Evolutionary conservation across 192 early-diverging fungal species (phyloP).

Genomic region (Gaertneriomyces sp.): DNA sequence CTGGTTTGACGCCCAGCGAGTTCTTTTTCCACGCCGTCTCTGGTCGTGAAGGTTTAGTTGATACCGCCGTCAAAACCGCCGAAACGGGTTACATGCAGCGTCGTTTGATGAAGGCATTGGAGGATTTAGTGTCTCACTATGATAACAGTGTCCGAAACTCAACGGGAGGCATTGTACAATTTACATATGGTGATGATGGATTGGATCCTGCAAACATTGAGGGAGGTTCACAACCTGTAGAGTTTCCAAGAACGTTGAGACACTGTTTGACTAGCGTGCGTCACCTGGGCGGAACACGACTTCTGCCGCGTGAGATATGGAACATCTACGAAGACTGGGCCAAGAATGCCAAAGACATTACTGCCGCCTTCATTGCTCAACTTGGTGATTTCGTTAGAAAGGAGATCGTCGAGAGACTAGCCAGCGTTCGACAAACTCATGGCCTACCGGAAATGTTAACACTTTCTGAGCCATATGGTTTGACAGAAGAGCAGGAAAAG

Average conservation of each 20-base stretch:
- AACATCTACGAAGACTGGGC: neutral
- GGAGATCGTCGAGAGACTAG: conserved; percentile 47
- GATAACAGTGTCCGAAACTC: conserved; percentile 94
- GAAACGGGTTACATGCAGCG: conserved; percentile 99
- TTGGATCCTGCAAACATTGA: conserved; percentile 93
- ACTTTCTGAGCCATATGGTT: neutral
- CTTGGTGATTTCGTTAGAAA: conserved; percentile 50
- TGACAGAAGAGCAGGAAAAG: neutral
- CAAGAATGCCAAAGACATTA: conserved; percentile 54
- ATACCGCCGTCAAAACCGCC: conserved; percentile 99
- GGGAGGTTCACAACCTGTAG: conserved; percentile 82
- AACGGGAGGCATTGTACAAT: conserved; percentile 87
- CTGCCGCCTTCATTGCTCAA: conserved; percentile 43
- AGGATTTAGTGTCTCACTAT: conserved; percentile 93
- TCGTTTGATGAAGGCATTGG: conserved; percentile 93
- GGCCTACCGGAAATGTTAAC: conserved; percentile 35
- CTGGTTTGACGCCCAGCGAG: conserved; percentile 91
- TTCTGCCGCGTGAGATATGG: conserved; percentile 65
- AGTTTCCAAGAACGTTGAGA: conserved; percentile 78
- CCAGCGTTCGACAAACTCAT: conserved; percentile 49
- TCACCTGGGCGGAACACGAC: conserved; percentile 33
- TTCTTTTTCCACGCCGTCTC: conserved; percentile 99
- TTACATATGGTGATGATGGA: conserved; percentile 92
- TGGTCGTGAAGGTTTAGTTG: conserved; percentile 98
- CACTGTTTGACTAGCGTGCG: conserved; percentile 37